Evolutionary conservation across 306 rosid species (phyloP), one percentile per base, ranked within the genome.

Genomic region (Nissolia schottii): DNA sequence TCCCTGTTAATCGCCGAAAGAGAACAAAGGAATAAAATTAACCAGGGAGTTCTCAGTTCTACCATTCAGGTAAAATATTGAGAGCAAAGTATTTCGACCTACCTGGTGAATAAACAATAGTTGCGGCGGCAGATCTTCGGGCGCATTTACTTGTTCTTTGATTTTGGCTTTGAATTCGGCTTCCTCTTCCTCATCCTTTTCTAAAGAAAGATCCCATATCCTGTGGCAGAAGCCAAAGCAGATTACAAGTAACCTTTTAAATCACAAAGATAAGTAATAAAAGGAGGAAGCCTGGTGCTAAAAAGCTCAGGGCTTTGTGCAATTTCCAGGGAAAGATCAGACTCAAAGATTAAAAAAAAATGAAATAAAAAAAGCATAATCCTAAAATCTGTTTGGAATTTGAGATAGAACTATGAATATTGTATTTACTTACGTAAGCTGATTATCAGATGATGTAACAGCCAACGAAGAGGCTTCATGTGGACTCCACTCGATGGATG

Each of bases 161-260:
- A 87, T 91, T 83, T 87, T 73, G 40, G 93, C 89, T 86, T 79
- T 91, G 80, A 94, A 94, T 74, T 94, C 96, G 24, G 90, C 96
- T 77, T 94, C 97, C 76, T 94, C 99, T 86, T 94, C 96, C 81
- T 89, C 97, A 0, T 94, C 99, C 79, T 85, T 91, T 48, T 94
- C 99, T 43, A 91, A 72, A 18, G 99, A 91, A 28, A 94, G 97
- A 77, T 94, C 99, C 99, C 99, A 94, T 80, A 91, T 94, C 76
- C 99, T 94, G 84, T 11, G 38, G 68, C n/a, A 18, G 35, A 77
- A 75, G 23, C 43, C 79, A 56, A 35, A 48, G 8, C 34, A 5
- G 53, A 65, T 24, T 14, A 22, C 28, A 4, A 31, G 53, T 9
- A 75, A 59, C 29, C 13, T 41, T 10, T 14, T 20, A 51, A n/a